Percentiles rank a stretch among this genome's conserved stretches.
Conservation (phyloP, 805 yeast genomes). For the Scheffersomyces spartinae region DNA sequence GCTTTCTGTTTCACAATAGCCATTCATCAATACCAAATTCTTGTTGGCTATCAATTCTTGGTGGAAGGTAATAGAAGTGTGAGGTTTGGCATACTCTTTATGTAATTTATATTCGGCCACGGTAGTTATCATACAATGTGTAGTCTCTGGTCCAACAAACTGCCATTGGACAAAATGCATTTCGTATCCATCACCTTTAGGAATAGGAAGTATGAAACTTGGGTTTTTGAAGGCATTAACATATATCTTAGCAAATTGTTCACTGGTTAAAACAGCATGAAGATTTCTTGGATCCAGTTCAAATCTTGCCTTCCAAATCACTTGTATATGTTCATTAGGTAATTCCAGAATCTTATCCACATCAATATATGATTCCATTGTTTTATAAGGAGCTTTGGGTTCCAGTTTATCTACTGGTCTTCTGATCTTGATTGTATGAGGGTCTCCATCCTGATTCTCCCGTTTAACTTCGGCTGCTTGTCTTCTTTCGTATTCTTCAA, state of each 20-base stretch:
- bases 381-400: slow-evolving; percentile 48
- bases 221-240: slow-evolving; percentile 65
- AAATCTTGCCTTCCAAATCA: slow-evolving; percentile 85
- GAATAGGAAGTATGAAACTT: slow-evolving; percentile 81
- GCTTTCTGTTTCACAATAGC: slow-evolving; percentile 63
- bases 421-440: slow-evolving; percentile 18
- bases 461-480: slow-evolving; percentile 17
- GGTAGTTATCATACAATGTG: slow-evolving; percentile 85
- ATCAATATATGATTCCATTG: slow-evolving; percentile 60
- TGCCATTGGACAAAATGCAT: slow-evolving; percentile 92
- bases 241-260: slow-evolving; percentile 52
- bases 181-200: slow-evolving; percentile 57
- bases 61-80: slow-evolving; percentile 83
- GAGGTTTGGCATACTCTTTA: slow-evolving; percentile 88
- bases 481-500: slow-evolving; percentile 43
- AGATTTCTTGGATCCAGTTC: slow-evolving; percentile 45
- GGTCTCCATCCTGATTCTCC: slow-evolving; percentile 10
- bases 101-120: slow-evolving; percentile 87
- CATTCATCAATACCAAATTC: slow-evolving; percentile 72
- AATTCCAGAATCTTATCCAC: slow-evolving; percentile 50
- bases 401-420: slow-evolving; percentile 23
- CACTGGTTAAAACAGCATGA: slow-evolving; percentile 49
- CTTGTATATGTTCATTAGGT: slow-evolving; percentile 53
- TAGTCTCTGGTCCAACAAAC: slow-evolving; percentile 71
- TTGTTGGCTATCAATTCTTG: slow-evolving; percentile 55